Percentiles rank a stretch among this genome's conserved stretches.
Evolutionary conservation across 345 rosid genomes (phyloP).

Genomic region (rapeseed (Brassica napus)): DNA sequence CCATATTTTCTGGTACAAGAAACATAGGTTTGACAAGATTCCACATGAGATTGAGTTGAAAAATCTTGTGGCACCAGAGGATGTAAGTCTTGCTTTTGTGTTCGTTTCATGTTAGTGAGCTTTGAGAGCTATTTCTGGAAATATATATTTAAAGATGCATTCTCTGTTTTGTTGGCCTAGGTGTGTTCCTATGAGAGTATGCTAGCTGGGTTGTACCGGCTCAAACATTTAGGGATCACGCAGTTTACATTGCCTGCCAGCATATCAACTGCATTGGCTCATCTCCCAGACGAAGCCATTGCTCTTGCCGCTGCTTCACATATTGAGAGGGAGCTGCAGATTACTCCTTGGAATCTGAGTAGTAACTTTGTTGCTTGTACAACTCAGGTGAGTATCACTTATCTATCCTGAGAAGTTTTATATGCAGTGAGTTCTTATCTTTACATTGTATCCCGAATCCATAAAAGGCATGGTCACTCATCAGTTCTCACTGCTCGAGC

Average conservation of each 20-base stretch:
- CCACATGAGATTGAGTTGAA: slow-evolving; percentile 82
- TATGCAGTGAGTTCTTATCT: slow-evolving; percentile 7
- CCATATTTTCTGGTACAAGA: slow-evolving; percentile 64
- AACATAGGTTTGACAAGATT: slow-evolving; percentile 50
- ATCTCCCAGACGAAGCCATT: slow-evolving; percentile 90
- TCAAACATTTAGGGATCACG: slow-evolving; percentile 89
- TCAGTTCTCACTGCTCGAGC: background rate
- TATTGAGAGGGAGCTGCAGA: slow-evolving; percentile 91
- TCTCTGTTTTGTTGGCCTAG: slow-evolving; percentile 45
- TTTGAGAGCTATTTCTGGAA: slow-evolving; percentile 13
- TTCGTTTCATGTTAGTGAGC: slow-evolving; percentile 8
- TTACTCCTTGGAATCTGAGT: slow-evolving; percentile 95
- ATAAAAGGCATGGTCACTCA: background rate
- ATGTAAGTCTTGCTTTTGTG: slow-evolving; percentile 54
- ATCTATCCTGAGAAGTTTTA: slow-evolving; percentile 15
- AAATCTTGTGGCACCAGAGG: slow-evolving; percentile 77
- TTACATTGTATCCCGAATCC: slow-evolving; percentile 11
- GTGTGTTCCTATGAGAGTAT: slow-evolving; percentile 95
- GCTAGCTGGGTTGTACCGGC: slow-evolving; percentile 90
- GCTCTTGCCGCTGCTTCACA: slow-evolving; percentile 96
- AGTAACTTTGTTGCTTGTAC: slow-evolving; percentile 92
- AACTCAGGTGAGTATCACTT: slow-evolving; percentile 62
- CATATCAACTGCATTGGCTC: slow-evolving; percentile 82
- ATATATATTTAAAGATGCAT: slow-evolving; percentile 25
- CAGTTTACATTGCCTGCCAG: slow-evolving; percentile 69